Evolutionary conservation across 805 yeast species (phyloP).

Genomic region (Spencermartinsiella europaea): DNA sequence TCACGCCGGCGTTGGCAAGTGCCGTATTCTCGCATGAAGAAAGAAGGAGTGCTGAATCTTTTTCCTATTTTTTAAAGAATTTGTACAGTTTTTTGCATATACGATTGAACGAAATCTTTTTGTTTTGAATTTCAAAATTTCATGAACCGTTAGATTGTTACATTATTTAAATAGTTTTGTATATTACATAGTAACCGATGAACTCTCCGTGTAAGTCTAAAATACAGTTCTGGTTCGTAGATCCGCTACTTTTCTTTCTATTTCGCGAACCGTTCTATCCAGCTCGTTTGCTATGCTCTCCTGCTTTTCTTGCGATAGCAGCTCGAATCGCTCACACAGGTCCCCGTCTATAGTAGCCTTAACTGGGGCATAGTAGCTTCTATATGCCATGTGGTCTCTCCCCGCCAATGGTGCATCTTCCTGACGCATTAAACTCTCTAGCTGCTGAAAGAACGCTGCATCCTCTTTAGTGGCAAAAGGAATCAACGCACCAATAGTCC

Average conservation of each 20-base stretch:
- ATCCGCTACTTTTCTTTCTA: constrained; percentile 30
- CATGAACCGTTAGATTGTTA: neutral
- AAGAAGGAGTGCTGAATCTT: neutral
- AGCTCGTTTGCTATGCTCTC: constrained; percentile 29
- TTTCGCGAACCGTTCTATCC: constrained; percentile 28
- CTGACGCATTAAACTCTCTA: constrained; percentile 42
- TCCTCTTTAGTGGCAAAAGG: constrained; percentile 66
- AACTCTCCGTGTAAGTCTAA: constrained; percentile 4
- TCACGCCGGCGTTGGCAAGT: constrained; percentile 31
- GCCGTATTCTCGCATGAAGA: constrained; percentile 23
- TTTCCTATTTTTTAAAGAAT: neutral
- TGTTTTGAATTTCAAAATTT: constrained; percentile 5
- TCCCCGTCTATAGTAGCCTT: constrained; percentile 85
- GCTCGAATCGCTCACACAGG: constrained; percentile 54
- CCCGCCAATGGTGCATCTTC: constrained; percentile 43
- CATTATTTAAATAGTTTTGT: neutral
- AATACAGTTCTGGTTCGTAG: constrained; percentile 27
- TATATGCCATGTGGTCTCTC: constrained; percentile 58
- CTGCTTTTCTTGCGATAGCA: constrained; percentile 20
- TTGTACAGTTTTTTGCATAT: neutral
- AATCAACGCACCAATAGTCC: constrained; percentile 67
- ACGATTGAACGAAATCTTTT: neutral
- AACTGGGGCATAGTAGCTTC: constrained; percentile 79
- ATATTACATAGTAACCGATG: neutral
- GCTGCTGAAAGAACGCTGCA: constrained; percentile 47